Evolutionary conservation across 2,329 filamentous ascomycete genomes (phyloP), one percentile per base, ranked within the genome.

Genomic region (Mollisia scopiformis): DNA sequence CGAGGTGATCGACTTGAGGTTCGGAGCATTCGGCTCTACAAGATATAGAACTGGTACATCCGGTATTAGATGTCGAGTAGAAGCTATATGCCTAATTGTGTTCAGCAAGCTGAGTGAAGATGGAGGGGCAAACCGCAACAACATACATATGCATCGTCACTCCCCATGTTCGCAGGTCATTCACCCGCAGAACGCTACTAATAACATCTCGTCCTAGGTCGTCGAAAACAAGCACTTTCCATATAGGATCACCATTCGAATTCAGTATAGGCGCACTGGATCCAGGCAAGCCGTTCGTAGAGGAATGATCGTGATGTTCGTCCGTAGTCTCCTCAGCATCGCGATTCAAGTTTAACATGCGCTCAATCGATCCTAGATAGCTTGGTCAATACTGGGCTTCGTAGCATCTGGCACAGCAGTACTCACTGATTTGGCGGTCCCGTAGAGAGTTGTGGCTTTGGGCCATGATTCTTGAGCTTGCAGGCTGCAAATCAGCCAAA

Each of bases 211-310:
- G 85, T 51, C 94, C 95, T 3, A 88, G 76, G 69, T 94, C 90
- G 76, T 99, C 96, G 74, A 99, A 98, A 10, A 99, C 92, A 55
- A 99, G 81, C 6, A 98, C 91, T 76, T 98, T 98, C 94, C 94
- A 98, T 79, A 97, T 93, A 0, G 94, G 93, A 71, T 96, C 92
- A 65, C 93, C 93, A 69, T 96, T 89, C 50, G 91, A 84, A 68
- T 93, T 93, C 63, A 97, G 80, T 56, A 97, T 90, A 16, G 92
- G 89, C n/a, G 88, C 88, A 37, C 88, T 84, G 23, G 89, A 85
- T 57, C 88, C 83, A 58, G 89, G 79, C 10, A 89, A 77, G 54
- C 87, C 88, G 71, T 88, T 88, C 31, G 76, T 72, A 2, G 84
- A 80, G 41, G 84, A 80, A 39, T 82, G 75, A 60, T 93, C 90